A percentile compares a stretch with the other conserved stretches of the same genome.
These are phyloP conservation scores for Talaromyces sp. DNA, from an alignment of 2,329 filamentous ascomycete genomes.

Conservation along the genomic window DNA sequence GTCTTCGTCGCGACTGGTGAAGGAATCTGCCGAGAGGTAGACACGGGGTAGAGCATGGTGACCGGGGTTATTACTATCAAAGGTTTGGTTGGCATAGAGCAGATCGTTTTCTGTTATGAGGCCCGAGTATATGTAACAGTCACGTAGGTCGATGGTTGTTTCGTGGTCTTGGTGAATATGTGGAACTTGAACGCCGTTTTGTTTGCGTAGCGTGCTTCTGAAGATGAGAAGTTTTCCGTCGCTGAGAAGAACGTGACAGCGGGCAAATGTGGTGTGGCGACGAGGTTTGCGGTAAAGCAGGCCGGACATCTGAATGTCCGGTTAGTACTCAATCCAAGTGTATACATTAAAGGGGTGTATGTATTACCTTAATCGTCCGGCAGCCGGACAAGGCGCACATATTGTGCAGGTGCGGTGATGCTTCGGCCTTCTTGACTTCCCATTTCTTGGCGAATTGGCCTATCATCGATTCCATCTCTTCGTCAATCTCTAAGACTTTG, in stretches of 20 bases:
- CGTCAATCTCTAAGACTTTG: slow-evolving; percentile 63
- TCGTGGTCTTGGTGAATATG: slow-evolving; percentile 66
- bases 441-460: slow-evolving; percentile 69
- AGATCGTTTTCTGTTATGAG: slow-evolving; percentile 65
- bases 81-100: slow-evolving; percentile 65
- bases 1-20: slow-evolving; percentile 66
- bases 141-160: slow-evolving; percentile 59
- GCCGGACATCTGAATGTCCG: slow-evolving; percentile 55
- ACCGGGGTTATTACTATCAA: slow-evolving; percentile 64
- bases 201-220: slow-evolving; percentile 59
- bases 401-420: slow-evolving; percentile 68
- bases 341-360: not conserved
- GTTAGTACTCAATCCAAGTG: slow-evolving; percentile 4
- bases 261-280: slow-evolving; percentile 63
- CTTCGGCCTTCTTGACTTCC: slow-evolving; percentile 66
- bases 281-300: slow-evolving; percentile 66
- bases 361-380: slow-evolving; percentile 57
- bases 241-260: slow-evolving; percentile 63
- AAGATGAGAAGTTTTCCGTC: slow-evolving; percentile 65
- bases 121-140: slow-evolving; percentile 69
- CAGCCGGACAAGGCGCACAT: slow-evolving; percentile 67
- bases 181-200: slow-evolving; percentile 58
- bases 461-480: slow-evolving; percentile 65
- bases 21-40: slow-evolving; percentile 60
- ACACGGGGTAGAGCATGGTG: slow-evolving; percentile 62